Base-by-base conservation (phyloP, 2,329 filamentous ascomycete genomes). In the Calonectria ilicicola region DNA sequence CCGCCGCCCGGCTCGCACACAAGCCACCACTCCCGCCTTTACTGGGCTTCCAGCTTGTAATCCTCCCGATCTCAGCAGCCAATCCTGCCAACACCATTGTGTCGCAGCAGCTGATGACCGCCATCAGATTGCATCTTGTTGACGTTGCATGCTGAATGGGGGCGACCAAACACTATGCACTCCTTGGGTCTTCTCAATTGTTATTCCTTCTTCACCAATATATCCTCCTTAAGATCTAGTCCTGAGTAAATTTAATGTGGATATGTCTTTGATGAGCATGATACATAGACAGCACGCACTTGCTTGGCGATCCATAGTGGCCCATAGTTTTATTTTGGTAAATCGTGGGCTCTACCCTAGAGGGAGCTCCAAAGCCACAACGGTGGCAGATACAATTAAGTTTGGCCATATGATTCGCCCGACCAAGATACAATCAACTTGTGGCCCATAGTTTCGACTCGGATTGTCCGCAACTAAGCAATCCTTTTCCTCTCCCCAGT, bases 221-320 rank as follows among this genome's bases (percentile, higher is more conserved):
- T 40, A 38, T 26, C 26, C 19, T 17, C 17, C n/a, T 7, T n/a
- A 15, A 26, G n/a, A 19, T 60, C n/a, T 27, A 15, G 53, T 60
- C 35, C 35, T 26, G n/a, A 14, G 53, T 26, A 40, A 40, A 40
- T 60, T 60, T 49, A 63, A n/a, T 64, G 69, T 70, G 69, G 69
- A 63, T 47, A 49, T 63, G 27, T 70, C 58, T 63, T 62, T 66
- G 62, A 56, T 51, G 53, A 44, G 42, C 29, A 38, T 53, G 51
- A 46, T 56, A 27, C 21, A 32, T 27, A 9, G 42, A 42, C 40
- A 5, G 42, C 38, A 44, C 35, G 35, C 23, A 23, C 35, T 63
- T 63, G 26, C 51, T 58, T 69, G 66, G 29, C 56, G 44, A 27
- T 63, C 56, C 40, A 46, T 26, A 62, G 38, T 29, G n/a, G 9